Conservation (phyloP, 2,329 filamentous ascomycete species). For the Epichloe elymi region DNA sequence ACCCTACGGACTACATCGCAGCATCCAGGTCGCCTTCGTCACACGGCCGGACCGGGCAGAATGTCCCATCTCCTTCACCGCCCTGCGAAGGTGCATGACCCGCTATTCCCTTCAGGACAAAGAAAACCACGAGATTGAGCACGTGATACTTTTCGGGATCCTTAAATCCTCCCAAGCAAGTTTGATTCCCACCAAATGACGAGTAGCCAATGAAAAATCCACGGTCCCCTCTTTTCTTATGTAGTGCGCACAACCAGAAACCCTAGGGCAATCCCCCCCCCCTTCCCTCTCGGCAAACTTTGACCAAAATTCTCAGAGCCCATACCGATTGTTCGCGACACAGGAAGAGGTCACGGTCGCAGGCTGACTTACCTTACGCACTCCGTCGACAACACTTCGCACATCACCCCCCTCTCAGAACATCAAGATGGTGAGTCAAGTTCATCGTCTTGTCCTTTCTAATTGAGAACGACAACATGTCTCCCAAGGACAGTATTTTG, state of each 20-base stretch:
- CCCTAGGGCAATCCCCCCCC: conserved; percentile 27
- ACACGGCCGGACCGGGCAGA: background rate
- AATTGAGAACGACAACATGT: background rate
- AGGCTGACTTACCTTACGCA: conserved; percentile 22
- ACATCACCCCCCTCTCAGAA: conserved; percentile 25
- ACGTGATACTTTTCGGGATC: conserved; percentile 13
- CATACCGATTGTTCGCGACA: conserved; percentile 19
- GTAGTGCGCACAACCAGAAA: conserved; percentile 15
- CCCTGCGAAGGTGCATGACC: background rate
- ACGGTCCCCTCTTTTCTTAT: background rate
- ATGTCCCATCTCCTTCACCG: background rate
- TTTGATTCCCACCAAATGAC: background rate
- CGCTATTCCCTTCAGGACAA: background rate
- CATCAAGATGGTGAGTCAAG: conserved; percentile 36
- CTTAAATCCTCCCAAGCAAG: background rate
- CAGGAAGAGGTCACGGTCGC: conserved; percentile 20
- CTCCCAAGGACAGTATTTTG: background rate
- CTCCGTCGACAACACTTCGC: conserved; percentile 27
- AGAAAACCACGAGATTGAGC: conserved; percentile 5
- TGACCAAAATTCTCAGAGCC: conserved; percentile 19
- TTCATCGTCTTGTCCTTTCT: conserved; percentile 2
- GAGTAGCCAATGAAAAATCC: conserved; percentile 4
- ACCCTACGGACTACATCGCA: background rate
- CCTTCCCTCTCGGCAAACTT: conserved; percentile 22
- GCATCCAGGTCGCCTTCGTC: background rate